Base-by-base conservation (phyloP, 2,329 filamentous ascomycete genomes). In the Ampelomyces quisqualis region DNA sequence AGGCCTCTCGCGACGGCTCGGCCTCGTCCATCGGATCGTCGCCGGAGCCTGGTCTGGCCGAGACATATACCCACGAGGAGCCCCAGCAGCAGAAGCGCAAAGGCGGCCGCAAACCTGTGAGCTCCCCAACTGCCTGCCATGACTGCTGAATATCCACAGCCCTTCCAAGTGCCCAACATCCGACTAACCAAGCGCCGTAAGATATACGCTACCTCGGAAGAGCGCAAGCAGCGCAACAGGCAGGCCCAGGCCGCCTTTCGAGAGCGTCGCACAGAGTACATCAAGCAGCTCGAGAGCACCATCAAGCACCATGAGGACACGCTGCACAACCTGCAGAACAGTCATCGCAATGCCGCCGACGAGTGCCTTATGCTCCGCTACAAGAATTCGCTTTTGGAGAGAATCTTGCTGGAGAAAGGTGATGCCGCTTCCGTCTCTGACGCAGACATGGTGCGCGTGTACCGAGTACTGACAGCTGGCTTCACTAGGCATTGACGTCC, bases 201-300 rank as follows among this genome's bases (percentile, higher is more conserved):
- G 91, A 96, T 96, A 52, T 98, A 98, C 78, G 93, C 93, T 39
- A 98, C 93, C 23, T 97, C 93, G 8, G 93, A 98, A 71, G 93
- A 98, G 73, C 85, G 93, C 63, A 97, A 98, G 75, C 93, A 97
- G 73, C 83, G 93, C 53, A 98, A 98, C 67, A 79, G 93, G 58
- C 93, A 97, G 74, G 93, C 93, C 33, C 93, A 98, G 73, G 93
- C 93, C 40, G 93, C 93, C 43, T 98, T 98, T 64, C 85, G 93
- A 57, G 93, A 98, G 73, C 86, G 93, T 54, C 85, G 93, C 44
- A 97, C 91, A 40, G 93, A 98, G 75, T 98, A 98, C 70, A 98
- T 98, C 75, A 97, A 97, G 75, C 93, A 98, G 70, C 80, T 98
- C 18, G 93, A 98, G 73, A 89, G 91, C 58, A 95, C 90, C 40